These are phyloP conservation scores for Chlamydomonas schloesseri DNA, from an alignment of 139 green algal genomes.

Conservation along the genomic window DNA sequence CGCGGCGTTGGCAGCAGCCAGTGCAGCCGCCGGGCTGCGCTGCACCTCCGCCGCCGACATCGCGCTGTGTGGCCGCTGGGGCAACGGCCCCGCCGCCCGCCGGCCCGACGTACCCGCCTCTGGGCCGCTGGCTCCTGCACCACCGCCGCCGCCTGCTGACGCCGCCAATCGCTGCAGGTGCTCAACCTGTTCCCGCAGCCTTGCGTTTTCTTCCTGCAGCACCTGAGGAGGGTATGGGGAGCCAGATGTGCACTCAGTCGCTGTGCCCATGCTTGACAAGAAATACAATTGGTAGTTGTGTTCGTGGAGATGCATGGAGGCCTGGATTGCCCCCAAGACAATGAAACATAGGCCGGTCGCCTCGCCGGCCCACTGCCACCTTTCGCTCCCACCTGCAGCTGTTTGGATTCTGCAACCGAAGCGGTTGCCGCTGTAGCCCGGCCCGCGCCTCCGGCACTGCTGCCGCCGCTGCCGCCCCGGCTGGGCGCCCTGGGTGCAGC, in stretches of 20 bases:
- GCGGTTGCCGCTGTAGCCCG: neutral
- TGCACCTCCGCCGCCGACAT: neutral
- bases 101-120: neutral
- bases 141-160: neutral
- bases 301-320: too few species aligned
- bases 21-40: neutral
- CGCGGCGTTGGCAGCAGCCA: neutral
- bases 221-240: neutral
- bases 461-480: too few species aligned
- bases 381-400: neutral
- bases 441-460: neutral
- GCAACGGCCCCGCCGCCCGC: neutral
- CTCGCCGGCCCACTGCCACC: too few species aligned
- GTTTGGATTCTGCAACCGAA: neutral
- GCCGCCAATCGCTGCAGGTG: conserved; percentile 13
- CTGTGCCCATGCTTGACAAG: too few species aligned
- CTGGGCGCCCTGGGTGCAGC: too few species aligned
- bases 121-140: neutral
- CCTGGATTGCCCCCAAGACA: too few species aligned
- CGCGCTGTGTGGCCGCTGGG: neutral
- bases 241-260: too few species aligned
- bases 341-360: too few species aligned
- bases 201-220: conserved; percentile 17
- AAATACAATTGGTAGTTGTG: too few species aligned
- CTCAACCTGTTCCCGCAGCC: conserved; percentile 21